These are phyloP conservation scores for Mentha longifolia DNA, from an alignment of 257 asterid genomes.

Conservation along the genomic window DNA sequence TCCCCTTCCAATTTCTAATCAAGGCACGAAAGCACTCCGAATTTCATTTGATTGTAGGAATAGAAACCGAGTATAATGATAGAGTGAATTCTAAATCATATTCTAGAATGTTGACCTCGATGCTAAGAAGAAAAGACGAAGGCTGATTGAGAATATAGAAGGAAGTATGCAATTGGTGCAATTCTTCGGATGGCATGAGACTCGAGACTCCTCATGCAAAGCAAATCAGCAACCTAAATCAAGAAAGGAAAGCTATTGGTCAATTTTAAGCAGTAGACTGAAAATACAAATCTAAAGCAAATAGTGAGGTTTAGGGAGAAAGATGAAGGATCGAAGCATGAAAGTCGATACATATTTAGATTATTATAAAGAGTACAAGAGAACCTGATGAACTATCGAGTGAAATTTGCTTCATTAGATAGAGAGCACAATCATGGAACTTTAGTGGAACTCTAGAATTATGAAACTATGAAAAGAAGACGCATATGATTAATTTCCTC, in stretches of 20 bases:
- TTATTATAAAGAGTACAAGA: slow-evolving; percentile 2
- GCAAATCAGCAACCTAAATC: slow-evolving; percentile 92
- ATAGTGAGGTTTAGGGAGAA: slow-evolving; percentile 16
- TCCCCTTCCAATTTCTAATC: no score
- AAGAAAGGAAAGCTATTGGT: slow-evolving; percentile 64
- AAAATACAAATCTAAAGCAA: slow-evolving; percentile 11
- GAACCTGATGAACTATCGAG: neutral
- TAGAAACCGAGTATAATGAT: neutral
- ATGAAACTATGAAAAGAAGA: neutral
- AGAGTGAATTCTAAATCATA: slow-evolving; percentile 38
- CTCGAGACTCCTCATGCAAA: slow-evolving; percentile 26
- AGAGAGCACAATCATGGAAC: neutral
- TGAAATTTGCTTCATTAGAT: slow-evolving; percentile 11
- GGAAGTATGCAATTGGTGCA: slow-evolving; percentile 21
- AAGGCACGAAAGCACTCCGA: no score
- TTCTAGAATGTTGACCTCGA: slow-evolving; percentile 25
- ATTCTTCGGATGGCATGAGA: slow-evolving; percentile 30
- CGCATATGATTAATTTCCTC: neutral
- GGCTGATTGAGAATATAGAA: slow-evolving; percentile 19
- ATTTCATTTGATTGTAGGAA: no score
- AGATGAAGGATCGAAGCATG: slow-evolving; percentile 6
- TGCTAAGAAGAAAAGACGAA: neutral
- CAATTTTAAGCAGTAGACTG: slow-evolving; percentile 26
- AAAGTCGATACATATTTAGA: neutral
- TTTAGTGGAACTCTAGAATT: neutral